Evolutionary conservation across 2,329 filamentous ascomycete genomes (phyloP).

Genomic region (Daldinia sp.): DNA sequence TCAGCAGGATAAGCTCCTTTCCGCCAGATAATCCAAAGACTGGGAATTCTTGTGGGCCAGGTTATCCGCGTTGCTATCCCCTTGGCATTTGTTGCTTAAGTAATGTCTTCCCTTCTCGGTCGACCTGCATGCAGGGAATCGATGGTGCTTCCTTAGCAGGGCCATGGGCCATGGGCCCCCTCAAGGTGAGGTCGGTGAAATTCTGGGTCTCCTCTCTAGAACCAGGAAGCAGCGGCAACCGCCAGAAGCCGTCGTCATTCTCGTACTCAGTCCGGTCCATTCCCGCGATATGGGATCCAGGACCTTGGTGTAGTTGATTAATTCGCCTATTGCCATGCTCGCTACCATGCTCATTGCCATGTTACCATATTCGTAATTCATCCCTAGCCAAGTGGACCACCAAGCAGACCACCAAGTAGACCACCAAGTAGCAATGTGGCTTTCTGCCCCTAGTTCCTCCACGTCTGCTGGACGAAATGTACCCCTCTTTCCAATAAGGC

Average conservation of each 20-base stretch:
- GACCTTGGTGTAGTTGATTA: conserved; percentile 29
- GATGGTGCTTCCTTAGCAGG: conserved; percentile 26
- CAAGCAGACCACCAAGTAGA: conserved; percentile 34
- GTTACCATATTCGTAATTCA: conserved; percentile 27
- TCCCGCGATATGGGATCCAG: conserved; percentile 20
- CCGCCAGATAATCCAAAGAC: conserved; percentile 23
- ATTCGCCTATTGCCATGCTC: conserved; percentile 27
- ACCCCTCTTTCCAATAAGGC: conserved; percentile 32
- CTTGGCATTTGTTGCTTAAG: conserved; percentile 37
- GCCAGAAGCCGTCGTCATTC: conserved; percentile 26
- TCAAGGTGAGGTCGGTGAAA: conserved; percentile 38
- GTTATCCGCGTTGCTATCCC: conserved; percentile 34
- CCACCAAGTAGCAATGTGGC: conserved; percentile 34
- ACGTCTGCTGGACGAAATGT: conserved; percentile 26
- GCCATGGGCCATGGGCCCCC: conserved; percentile 1
- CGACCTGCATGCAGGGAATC: conserved; percentile 37
- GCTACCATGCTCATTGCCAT: too few relatives aligned
- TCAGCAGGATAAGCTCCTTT: conserved; percentile 12
- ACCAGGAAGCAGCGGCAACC: conserved; percentile 27
- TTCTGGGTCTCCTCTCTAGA: conserved; percentile 11
- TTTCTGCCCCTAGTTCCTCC: conserved; percentile 28
- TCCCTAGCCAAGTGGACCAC: conserved; percentile 32
- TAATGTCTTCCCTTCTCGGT: conserved; percentile 38
- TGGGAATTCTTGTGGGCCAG: conserved; percentile 27
- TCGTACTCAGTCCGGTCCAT: conserved; percentile 21